These are phyloP conservation scores for Acorus calamus DNA, from an alignment of 106 monocot genomes.

Conservation along the genomic window DNA sequence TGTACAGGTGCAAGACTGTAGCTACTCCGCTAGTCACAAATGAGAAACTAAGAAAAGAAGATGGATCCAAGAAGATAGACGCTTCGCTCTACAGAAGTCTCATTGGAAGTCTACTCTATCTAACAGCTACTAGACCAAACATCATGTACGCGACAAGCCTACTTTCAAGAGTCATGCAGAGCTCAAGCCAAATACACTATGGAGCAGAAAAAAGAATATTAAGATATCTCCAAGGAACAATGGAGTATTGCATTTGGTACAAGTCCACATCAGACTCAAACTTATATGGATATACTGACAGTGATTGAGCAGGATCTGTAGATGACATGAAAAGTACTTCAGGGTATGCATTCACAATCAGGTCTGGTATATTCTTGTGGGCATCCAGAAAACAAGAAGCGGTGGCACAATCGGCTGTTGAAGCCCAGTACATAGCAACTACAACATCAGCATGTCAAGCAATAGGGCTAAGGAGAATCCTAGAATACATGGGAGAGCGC, in stretches of 20 bases:
- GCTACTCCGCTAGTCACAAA: too few relatives aligned
- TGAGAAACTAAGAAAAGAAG: not conserved
- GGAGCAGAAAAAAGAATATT: slow-evolving; percentile 1
- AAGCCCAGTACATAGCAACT: slow-evolving; percentile 4
- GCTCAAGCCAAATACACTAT: not conserved
- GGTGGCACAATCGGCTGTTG: not conserved
- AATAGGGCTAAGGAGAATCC: slow-evolving; percentile 1
- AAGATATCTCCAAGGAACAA: not conserved
- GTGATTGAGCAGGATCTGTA: slow-evolving; percentile 3
- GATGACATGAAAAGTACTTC: slow-evolving; percentile 6
- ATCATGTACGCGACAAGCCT: not conserved
- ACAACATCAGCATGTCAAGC: not conserved
- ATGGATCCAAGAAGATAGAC: not conserved
- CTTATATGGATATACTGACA: slow-evolving; percentile 1
- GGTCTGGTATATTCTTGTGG: not conserved
- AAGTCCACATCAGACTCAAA: not conserved
- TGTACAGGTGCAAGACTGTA: too few relatives aligned
- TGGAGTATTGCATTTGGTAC: not conserved
- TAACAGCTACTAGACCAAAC: not conserved
- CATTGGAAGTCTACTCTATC: not conserved
- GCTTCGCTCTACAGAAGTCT: not conserved
- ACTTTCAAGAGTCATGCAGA: slow-evolving; percentile 1
- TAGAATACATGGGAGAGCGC: not conserved
- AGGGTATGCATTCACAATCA: not conserved
- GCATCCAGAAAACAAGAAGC: not conserved